These are phyloP conservation scores for Fusarium armeniacum DNA, from an alignment of 2,329 filamentous ascomycete species.

Conservation along the genomic window DNA sequence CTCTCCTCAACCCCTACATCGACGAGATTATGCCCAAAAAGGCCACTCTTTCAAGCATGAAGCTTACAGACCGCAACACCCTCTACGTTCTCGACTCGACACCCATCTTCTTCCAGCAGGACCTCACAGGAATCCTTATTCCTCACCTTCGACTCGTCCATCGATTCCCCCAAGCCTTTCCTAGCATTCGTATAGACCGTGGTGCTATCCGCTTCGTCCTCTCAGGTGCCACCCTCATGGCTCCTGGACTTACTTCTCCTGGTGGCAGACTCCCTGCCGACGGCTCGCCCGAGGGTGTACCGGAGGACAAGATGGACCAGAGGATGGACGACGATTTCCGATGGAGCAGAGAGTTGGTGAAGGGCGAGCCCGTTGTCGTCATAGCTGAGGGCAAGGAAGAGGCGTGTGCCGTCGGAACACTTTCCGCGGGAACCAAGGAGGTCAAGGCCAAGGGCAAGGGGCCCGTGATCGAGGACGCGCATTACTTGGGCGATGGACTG, in stretches of 20 bases:
- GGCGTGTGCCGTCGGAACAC: conserved; percentile 86
- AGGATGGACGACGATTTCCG: conserved; percentile 63
- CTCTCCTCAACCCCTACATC: conserved; percentile 86
- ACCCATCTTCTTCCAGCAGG: conserved; percentile 93
- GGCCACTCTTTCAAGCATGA: conserved; percentile 88
- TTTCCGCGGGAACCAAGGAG: conserved; percentile 89
- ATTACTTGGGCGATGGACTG: conserved; percentile 93
- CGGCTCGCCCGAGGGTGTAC: conserved; percentile 52
- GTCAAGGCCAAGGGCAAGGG: conserved; percentile 96
- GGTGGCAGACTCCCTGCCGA: conserved; percentile 82
- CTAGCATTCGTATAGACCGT: conserved; percentile 89
- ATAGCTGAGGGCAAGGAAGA: conserved; percentile 94
- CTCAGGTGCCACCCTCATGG: conserved; percentile 94
- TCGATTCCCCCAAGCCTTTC: conserved; percentile 87
- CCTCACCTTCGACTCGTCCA: conserved; percentile 93
- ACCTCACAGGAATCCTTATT: conserved; percentile 78
- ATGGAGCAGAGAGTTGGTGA: conserved; percentile 77
- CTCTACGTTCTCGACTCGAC: conserved; percentile 85
- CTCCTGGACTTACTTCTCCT: conserved; percentile 86
- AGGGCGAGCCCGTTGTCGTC: conserved; percentile 88
- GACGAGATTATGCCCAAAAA: conserved; percentile 98
- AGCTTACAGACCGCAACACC: conserved; percentile 90
- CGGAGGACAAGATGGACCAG: conserved; percentile 61
- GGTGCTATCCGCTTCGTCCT: conserved; percentile 98
- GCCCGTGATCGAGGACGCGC: conserved; percentile 91